A percentile compares a stretch with the other conserved stretches of the same genome.
These are phyloP conservation scores for Orbilia oligospora DNA, from an alignment of 2,329 filamentous ascomycete genomes.

Conservation along the genomic window DNA sequence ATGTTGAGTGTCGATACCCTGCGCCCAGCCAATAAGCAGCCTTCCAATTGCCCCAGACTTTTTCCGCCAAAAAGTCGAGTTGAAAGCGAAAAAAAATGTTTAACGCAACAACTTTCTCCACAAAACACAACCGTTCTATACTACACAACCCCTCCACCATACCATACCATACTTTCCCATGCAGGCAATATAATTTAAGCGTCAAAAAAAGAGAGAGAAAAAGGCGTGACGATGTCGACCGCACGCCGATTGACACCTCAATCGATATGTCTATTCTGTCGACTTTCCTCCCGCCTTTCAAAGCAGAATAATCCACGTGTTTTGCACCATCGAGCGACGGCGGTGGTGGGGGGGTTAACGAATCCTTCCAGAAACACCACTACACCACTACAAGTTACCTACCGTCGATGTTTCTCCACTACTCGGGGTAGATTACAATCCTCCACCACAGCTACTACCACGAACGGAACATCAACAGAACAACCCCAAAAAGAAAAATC, in stretches of 20 bases:
- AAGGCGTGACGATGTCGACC: conserved; percentile 35
- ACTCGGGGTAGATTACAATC: neutral
- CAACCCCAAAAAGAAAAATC: neutral
- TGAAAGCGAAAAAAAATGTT: neutral
- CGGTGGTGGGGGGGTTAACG: neutral
- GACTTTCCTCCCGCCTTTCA: conserved; percentile 34
- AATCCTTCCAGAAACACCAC: neutral
- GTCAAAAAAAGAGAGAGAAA: neutral
- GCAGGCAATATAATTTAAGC: too few relatives aligned
- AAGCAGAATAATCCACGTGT: conserved; percentile 13
- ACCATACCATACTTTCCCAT: neutral
- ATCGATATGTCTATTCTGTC: conserved; percentile 56
- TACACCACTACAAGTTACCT: conserved; percentile 3
- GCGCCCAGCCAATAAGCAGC: conserved; percentile 29
- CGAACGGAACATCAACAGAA: neutral
- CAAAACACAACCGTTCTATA: neutral
- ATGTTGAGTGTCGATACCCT: neutral
- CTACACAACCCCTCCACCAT: neutral
- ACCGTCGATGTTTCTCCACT: neutral
- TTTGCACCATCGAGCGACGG: neutral
- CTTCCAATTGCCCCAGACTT: conserved; percentile 24
- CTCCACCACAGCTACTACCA: neutral
- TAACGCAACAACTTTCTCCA: conserved; percentile 36
- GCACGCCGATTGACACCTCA: conserved; percentile 46
- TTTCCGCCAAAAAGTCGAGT: neutral